A percentile compares a stretch with the other conserved stretches of the same genome.
Evolutionary conservation across 768 basidiomycete genomes (phyloP).

Genomic region (Coprinellus micaceus): DNA sequence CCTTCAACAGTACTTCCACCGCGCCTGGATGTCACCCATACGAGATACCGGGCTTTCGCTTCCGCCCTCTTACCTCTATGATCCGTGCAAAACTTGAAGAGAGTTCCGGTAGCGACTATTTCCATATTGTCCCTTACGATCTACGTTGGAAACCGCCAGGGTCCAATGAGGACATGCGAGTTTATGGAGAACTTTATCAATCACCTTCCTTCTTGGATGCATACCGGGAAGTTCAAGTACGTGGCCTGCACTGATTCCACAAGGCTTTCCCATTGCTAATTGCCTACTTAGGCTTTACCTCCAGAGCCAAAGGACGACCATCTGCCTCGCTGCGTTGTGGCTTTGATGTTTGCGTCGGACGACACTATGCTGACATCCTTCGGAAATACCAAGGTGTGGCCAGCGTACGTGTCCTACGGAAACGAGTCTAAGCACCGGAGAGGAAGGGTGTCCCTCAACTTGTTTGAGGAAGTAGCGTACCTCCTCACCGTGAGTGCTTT

Average conservation of each 20-base stretch:
- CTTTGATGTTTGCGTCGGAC: conserved; percentile 24
- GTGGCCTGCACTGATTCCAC: neutral
- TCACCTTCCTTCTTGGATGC: conserved; percentile 18
- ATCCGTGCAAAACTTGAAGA: conserved; percentile 21
- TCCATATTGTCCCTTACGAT: conserved; percentile 18
- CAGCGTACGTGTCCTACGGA: conserved; percentile 15
- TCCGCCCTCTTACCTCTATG: conserved; percentile 20
- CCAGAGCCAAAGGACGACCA: neutral
- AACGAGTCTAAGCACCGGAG: conserved; percentile 17
- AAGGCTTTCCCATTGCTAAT: neutral
- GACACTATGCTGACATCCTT: conserved; percentile 14
- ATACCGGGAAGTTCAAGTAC: conserved; percentile 7
- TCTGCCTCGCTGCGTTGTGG: conserved; percentile 1
- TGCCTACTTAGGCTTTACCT: neutral
- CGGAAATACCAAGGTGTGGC: conserved; percentile 17
- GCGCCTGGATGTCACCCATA: neutral
- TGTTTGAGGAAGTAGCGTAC: conserved; percentile 16
- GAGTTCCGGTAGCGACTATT: conserved; percentile 10
- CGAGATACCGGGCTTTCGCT: conserved; percentile 23
- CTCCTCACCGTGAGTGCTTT: conserved; percentile 10
- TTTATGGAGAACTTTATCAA: conserved; percentile 17
- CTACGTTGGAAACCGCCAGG: conserved; percentile 5
- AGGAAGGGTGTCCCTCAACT: conserved; percentile 8
- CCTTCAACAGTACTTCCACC: neutral
- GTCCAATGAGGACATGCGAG: conserved; percentile 6